Conservation (phyloP, 2,329 filamentous ascomycete genomes). For the Penicillium sp. region DNA sequence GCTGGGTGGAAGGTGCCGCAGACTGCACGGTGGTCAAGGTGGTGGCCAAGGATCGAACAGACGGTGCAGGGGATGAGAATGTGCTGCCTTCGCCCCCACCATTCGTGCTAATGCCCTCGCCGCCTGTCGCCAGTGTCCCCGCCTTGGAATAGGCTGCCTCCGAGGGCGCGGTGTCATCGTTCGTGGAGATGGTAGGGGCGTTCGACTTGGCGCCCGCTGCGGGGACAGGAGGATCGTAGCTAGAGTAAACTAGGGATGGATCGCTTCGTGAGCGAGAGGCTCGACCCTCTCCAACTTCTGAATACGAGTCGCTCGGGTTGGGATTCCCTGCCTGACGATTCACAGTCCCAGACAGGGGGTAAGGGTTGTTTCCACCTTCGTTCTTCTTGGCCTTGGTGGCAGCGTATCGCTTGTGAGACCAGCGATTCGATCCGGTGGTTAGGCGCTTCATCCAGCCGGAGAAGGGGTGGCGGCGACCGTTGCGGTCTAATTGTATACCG, state of each 20-base stretch:
- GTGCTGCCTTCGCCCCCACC: constrained; percentile 65
- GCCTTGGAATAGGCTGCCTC: constrained; percentile 73
- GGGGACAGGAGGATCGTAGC: constrained; percentile 57
- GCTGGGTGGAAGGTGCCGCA: constrained; percentile 50
- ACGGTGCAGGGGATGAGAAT: constrained; percentile 62
- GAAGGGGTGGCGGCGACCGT: constrained; percentile 77
- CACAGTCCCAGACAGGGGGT: constrained; percentile 70
- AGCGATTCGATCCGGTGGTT: constrained; percentile 56
- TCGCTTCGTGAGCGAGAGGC: constrained; percentile 55
- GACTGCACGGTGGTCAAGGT: constrained; percentile 65
- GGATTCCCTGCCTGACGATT: constrained; percentile 22
- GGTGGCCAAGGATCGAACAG: constrained; percentile 61
- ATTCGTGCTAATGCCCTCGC: constrained; percentile 60
- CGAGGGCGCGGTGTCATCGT: constrained; percentile 69
- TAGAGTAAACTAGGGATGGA: constrained; percentile 58
- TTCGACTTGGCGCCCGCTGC: constrained; percentile 65
- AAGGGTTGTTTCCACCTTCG: constrained; percentile 76
- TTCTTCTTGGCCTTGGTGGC: constrained; percentile 54
- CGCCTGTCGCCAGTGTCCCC: constrained; percentile 64
- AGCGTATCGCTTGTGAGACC: constrained; percentile 37
- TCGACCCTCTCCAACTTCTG: constrained; percentile 51
- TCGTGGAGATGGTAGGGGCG: constrained; percentile 78
- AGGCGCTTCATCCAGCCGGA: constrained; percentile 92
- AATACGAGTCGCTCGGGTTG: constrained; percentile 48
- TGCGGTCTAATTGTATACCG: constrained; percentile 55